Base-by-base conservation (phyloP, 495 filamentous ascomycete genomes). In the Glutinoglossum americanum region DNA sequence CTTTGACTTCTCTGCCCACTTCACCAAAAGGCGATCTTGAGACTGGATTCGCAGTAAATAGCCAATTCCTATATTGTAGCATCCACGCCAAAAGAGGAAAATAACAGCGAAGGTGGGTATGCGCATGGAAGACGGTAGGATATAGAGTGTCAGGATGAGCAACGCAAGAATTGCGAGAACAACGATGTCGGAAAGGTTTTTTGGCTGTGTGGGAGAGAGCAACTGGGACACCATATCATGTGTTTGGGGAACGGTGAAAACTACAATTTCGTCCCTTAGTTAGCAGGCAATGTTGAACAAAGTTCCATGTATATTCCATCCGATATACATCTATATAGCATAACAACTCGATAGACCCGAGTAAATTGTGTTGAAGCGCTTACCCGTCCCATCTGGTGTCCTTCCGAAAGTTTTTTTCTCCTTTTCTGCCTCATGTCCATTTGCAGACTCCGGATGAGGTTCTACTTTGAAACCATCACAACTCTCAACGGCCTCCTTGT, bases 181-280 rank as follows among this genome's bases (percentile, higher is more conserved):
- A 25, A 84, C 61, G 35, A 80, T 64, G 65, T 98, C 92, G 60
- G 87, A 88, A 44, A 93, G 62, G 64, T 97, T 97, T 73, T 98
- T 98, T 4, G 92, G 89, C 68, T 95, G 80, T 53, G 81, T 84
- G n/a, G 92, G 92, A 57, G 90, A 93, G 60, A 98, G 77, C 21
- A 98, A 77, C 68, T 95, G 92, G 55, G 92, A 93, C 64, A 98
- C 92, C 90, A 97, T 97, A 70, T 98, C 92, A 74, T 95, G 87
- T 47, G 92, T 98, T 61, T 87, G 83, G 49, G 92, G 93, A 23
- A 98, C 92, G 35, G 87, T 85, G 69, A 98, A 98, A 56, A 92
- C 92, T 98, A 62, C 55, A 55, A 25, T 47, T 51, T 25, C 45
- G 39, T 35, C 30, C 33, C 37, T 17, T 33, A 21, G 9, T 32